Base-by-base conservation (phyloP, 148 eudicot genomes). In the Mesembryanthemum crystallinum region DNA sequence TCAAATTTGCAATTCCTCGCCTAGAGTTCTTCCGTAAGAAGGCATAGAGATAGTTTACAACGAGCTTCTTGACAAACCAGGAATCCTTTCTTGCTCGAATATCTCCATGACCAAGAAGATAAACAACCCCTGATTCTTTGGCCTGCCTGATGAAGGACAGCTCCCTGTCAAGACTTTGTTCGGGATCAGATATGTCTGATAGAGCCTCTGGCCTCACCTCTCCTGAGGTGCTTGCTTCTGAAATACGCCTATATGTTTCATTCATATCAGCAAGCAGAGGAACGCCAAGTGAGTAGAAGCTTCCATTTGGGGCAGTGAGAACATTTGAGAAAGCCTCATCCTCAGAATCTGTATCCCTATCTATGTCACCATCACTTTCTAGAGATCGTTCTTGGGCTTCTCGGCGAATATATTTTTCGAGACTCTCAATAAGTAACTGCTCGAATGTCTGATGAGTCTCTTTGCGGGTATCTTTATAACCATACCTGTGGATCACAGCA, bases 51-150 rank as follows among this genome's bases (percentile, higher is more conserved):
- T 95, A 95, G 81, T 95, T 95, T 14, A 95, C 93, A n/a, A 86
- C 89, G 32, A 95, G 89, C 85, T 95, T 95, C 82, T 92, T 92
- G 55, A 90, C 65, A 71, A 95, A 95, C 99, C 94, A 95, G 3
- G 98, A 95, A 51, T 92, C 92, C 80, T 95, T 95, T 77, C 97
- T 89, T 14, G 98, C 98, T 80, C 99, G 87, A 49, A 92, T 95
- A 74, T 88, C 91, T 69, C 97, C 98, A 73, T 92, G 99, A 35
- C 99, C 99, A 76, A 95, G 94, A 83, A 95, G 99, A 83, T 95
- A 95, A 32, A 95, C 97, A 14, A 95, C 91, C 18, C 99, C 99
- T 0, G 94, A 92, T 79, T 89, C 96, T 65, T 88, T 92, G 60
- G 99, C 99, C 82, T 85, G 87, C 75, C 87, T 85, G 60, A 95